Percentiles rank a stretch among this genome's conserved stretches.
Evolutionary conservation across 805 yeast species (phyloP).

Genomic region (Ogataea trehaloabstinens): DNA sequence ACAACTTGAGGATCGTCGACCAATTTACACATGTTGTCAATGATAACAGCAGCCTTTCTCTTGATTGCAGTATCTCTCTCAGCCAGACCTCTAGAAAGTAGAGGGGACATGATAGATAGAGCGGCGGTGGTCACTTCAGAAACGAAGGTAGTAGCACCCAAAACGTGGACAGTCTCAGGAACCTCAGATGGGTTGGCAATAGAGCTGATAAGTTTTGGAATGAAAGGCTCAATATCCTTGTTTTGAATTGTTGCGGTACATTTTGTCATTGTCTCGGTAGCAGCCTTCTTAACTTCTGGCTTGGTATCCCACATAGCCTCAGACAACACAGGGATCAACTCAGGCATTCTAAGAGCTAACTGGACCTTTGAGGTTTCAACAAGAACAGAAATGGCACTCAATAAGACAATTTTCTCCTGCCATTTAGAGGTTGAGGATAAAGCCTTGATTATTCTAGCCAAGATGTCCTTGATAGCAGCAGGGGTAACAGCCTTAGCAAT

Average conservation of each 20-base stretch:
- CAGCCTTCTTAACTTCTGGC: constrained; percentile 95
- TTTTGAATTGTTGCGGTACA: constrained; percentile 97
- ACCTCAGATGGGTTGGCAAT: constrained; percentile 96
- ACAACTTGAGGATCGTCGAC: constrained; percentile 99
- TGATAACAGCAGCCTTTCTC: constrained; percentile 99
- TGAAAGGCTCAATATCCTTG: constrained; percentile 99
- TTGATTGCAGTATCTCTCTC: constrained; percentile 99
- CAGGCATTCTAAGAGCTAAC: constrained; percentile 98
- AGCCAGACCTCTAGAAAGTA: constrained; percentile 98
- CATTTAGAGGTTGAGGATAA: constrained; percentile 81
- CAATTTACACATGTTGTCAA: constrained; percentile 99
- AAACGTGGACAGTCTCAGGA: constrained; percentile 97
- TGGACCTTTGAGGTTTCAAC: constrained; percentile 95
- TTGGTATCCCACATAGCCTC: constrained; percentile 99
- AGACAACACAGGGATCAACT: constrained; percentile 95
- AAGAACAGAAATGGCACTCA: constrained; percentile 78
- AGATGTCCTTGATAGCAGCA: constrained; percentile 82
- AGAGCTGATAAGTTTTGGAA: constrained; percentile 95
- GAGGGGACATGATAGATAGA: constrained; percentile 98
- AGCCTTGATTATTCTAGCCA: constrained; percentile 74
- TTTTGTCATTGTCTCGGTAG: constrained; percentile 92
- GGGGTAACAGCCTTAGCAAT: constrained; percentile 86
- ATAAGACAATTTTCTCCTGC: constrained; percentile 95
- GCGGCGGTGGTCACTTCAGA: constrained; percentile 99
- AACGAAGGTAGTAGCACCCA: constrained; percentile 99